Evolutionary conservation across 2,329 filamentous ascomycete species (phyloP), one percentile per base, ranked within the genome.

Genomic region (Zasmidium cellare): DNA sequence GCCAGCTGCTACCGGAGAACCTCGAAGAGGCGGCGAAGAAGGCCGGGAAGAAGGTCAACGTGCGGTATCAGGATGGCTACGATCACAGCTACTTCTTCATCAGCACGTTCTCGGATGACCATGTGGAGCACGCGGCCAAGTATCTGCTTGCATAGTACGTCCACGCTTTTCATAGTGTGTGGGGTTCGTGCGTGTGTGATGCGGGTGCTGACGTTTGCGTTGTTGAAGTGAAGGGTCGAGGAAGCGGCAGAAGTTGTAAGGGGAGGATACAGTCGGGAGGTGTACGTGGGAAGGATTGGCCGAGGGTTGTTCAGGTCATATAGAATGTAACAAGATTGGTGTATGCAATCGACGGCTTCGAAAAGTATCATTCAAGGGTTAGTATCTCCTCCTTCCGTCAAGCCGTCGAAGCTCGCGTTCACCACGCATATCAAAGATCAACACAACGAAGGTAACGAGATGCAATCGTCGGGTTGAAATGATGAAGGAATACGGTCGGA

Each of bases 81-180:
- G 94, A 99, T 75, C 94, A 99, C 78, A 96, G 91, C 62, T 99
- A 99, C 79, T 99, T 87, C 77, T 97, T 96, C 77, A 96, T 99
- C 81, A 88, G 92, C 35, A 87, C 86, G 16, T 99, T 99, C 74
- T 85, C 88, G 46, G 88, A 90, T 70, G 92, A 97, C 68, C 94
- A 99, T 76, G 84, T 97, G 66, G 87, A 91, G 69, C 91, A 96
- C 77, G 92, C 92, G 59, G 93, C 92, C 65, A 96, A 94, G 81
- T 87, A 91, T 72, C 78, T 97, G 65, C 61, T 69, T 55, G 62
- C 61, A 55, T 69, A 69, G 50, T 52, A 52, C 31, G 50, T 52
- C 35, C 50, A 52, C 47, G 47, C 25, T 49, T 52, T 44, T 19
- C n/a, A n/a, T n/a, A n/a, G n/a, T 22, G 9, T 3, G 19, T 44